A percentile compares a stretch with the other conserved stretches of the same genome.
Evolutionary conservation across 1,284 basidiomycete species (phyloP).

Genomic region (Cryptococcus amylolentus): DNA sequence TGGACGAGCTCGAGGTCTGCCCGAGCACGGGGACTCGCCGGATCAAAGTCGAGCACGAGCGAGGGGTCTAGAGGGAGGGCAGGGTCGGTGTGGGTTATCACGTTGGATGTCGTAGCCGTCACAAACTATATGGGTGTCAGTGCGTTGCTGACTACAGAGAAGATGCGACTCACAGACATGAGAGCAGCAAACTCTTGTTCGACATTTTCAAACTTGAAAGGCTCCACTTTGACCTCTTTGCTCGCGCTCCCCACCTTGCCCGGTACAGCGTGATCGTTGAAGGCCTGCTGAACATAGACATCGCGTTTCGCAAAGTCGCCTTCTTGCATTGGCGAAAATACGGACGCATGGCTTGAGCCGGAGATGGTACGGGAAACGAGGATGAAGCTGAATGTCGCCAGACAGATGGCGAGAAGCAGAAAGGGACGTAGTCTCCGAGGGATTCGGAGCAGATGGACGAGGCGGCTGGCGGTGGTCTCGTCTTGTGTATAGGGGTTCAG

Average conservation of each 20-base stretch:
- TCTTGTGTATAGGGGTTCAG: too few species aligned
- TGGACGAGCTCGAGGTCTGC: constrained; percentile 43
- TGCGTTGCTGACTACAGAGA: neutral
- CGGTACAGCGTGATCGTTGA: too few species aligned
- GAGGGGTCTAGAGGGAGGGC: constrained; percentile 66
- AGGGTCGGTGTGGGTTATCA: constrained; percentile 69
- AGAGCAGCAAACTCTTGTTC: constrained; percentile 73
- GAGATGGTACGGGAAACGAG: constrained; percentile 11
- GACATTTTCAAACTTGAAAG: constrained; percentile 13
- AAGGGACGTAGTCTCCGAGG: constrained; percentile 34
- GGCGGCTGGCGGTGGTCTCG: neutral
- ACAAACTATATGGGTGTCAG: constrained; percentile 54
- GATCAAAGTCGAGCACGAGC: constrained; percentile 78
- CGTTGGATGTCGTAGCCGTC: constrained; percentile 71
- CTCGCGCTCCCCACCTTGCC: too few species aligned
- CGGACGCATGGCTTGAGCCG: too few species aligned
- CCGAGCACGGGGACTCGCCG: constrained; percentile 57
- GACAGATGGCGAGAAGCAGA: constrained; percentile 28
- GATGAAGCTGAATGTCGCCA: constrained; percentile 25
- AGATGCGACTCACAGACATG: constrained; percentile 51
- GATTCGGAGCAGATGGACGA: constrained; percentile 31
- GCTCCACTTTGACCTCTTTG: neutral
- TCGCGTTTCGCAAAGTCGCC: too few species aligned
- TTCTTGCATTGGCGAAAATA: too few species aligned
- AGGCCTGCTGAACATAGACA: too few species aligned